Conservation (phyloP, 192 early-diverging fungal genomes). For the Entomortierella chlamydospora region DNA sequence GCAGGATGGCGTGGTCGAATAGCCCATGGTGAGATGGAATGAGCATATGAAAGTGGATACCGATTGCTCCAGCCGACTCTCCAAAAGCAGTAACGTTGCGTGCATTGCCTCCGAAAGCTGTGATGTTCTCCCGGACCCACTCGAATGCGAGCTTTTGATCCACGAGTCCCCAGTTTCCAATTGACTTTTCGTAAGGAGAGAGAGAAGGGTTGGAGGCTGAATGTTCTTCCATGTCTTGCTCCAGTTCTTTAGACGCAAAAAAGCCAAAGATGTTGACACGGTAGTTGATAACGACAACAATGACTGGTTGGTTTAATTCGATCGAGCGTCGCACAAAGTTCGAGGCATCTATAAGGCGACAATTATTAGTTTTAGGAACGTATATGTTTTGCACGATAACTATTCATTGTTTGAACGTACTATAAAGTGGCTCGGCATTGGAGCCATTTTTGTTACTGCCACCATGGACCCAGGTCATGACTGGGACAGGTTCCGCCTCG, state of each 20-base stretch:
- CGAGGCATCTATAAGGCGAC: conserved; percentile 1
- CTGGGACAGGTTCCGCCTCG: conserved; percentile 6
- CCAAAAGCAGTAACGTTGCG: conserved; percentile 30
- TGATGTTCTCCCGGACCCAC: conserved; percentile 35
- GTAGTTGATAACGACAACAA: conserved; percentile 61
- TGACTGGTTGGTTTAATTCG: conserved; percentile 32
- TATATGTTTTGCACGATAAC: too few relatives aligned
- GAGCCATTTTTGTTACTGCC: conserved; percentile 23
- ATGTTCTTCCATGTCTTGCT: conserved; percentile 24
- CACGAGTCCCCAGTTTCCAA: conserved; percentile 43
- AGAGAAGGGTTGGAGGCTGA: neutral
- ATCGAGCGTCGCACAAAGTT: conserved; percentile 39
- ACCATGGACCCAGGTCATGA: conserved; percentile 37
- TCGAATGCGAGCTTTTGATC: conserved; percentile 38
- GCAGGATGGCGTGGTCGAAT: conserved; percentile 51
- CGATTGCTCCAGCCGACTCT: conserved; percentile 28
- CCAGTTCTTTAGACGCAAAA: conserved; percentile 39
- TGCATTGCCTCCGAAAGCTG: conserved; percentile 15
- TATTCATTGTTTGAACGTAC: conserved; percentile 21
- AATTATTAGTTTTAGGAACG: too few relatives aligned
- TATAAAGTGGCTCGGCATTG: conserved; percentile 24
- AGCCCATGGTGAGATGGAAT: conserved; percentile 18
- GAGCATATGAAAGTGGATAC: conserved; percentile 36
- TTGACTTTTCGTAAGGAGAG: conserved; percentile 16
- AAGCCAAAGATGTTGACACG: conserved; percentile 62